Conservation (phyloP, 805 yeast species). For the Yarrowia sp. region DNA sequence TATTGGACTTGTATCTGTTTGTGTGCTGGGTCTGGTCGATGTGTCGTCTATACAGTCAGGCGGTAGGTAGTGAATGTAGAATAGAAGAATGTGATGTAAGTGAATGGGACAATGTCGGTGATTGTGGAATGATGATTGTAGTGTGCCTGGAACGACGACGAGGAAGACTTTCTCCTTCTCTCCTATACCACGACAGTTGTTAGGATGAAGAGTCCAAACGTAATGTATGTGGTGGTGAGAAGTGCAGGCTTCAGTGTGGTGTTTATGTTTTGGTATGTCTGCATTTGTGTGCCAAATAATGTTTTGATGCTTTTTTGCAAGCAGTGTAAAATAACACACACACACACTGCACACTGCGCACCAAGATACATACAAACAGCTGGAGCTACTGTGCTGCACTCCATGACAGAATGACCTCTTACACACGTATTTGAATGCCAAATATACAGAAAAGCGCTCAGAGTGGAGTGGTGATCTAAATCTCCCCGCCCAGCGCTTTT, state of each 20-base stretch:
- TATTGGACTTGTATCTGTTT: background rate
- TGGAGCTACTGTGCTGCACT: background rate
- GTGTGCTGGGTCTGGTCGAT: background rate
- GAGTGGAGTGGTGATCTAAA: too few species aligned
- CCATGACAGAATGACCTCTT: background rate
- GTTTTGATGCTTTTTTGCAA: constrained; percentile 17
- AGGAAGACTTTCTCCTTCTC: background rate
- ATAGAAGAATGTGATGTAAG: too few species aligned
- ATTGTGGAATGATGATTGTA: background rate
- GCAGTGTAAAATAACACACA: constrained; percentile 13
- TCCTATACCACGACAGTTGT: constrained; percentile 5
- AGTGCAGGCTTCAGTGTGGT: constrained; percentile 18
- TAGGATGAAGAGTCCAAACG: constrained; percentile 21
- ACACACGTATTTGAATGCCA: background rate
- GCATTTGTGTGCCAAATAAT: constrained; percentile 25
- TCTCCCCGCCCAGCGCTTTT: background rate
- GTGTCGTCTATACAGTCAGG: background rate
- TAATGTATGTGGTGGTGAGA: constrained; percentile 20
- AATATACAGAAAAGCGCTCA: background rate
- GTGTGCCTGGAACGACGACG: background rate
- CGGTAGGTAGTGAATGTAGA: background rate
- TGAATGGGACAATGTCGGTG: background rate
- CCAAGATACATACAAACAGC: background rate
- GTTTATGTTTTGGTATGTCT: constrained; percentile 26
- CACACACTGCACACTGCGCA: background rate